A percentile compares a stretch with the other conserved stretches of the same genome.
These are phyloP conservation scores for Solanum tarijense DNA, from an alignment of 257 asterid genomes.

Conservation along the genomic window DNA sequence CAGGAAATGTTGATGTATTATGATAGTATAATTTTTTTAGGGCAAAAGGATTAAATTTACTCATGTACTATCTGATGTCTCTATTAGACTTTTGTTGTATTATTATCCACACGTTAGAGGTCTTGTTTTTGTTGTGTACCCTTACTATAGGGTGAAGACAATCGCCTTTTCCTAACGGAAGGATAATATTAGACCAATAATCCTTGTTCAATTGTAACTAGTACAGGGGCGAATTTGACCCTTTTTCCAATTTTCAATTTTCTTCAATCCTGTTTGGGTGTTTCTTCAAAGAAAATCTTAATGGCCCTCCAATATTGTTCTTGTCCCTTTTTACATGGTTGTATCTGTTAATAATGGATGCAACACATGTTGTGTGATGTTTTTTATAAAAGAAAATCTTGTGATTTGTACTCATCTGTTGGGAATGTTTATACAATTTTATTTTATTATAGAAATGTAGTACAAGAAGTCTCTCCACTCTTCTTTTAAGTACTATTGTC, in stretches of 20 bases:
- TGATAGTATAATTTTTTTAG: neutral
- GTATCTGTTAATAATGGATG: constrained; percentile 15
- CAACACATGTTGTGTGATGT: constrained; percentile 44
- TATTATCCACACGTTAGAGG: neutral
- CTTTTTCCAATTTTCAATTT: neutral
- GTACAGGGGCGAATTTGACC: neutral
- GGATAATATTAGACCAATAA: neutral
- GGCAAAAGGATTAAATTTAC: neutral
- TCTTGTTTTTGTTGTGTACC: neutral
- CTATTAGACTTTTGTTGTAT: neutral
- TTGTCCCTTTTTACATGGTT: constrained; percentile 51
- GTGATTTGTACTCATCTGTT: neutral
- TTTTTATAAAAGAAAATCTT: neutral
- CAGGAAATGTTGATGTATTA: neutral
- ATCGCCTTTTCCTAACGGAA: neutral
- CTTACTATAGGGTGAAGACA: neutral
- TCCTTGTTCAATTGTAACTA: neutral
- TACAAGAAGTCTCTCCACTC: neutral
- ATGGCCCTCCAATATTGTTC: constrained; percentile 3
- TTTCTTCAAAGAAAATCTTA: neutral
- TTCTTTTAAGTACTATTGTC: neutral
- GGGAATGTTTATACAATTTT: neutral
- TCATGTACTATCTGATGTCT: neutral
- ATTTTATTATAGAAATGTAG: neutral
- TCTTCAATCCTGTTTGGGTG: neutral